Evolutionary conservation across 768 basidiomycete genomes (phyloP), one percentile per base, ranked within the genome.

Genomic region (Gloeopeniophorella convolvens): DNA sequence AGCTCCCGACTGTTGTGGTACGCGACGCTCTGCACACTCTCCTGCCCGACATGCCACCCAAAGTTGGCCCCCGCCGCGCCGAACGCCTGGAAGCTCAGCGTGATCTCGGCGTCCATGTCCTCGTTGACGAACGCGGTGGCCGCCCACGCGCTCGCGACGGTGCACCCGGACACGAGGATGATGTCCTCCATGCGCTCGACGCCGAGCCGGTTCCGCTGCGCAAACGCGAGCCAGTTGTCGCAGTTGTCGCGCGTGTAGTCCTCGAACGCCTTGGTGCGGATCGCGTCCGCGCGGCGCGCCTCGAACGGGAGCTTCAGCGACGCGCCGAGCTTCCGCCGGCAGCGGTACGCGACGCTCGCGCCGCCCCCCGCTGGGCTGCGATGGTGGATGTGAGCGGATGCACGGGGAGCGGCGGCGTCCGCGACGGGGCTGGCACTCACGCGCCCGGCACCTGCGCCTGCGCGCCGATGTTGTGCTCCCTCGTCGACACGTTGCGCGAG

Each of bases 141-240:
- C 15, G 37, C 51, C 51, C 51, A 52, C 10, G 51, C 36, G 13
- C 39, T 32, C n/a, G 33, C 40, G 13, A 45, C 15, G 26, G 36
- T 35, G 33, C 51, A 52, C 6, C 51, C 45, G 11, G 51, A 40
- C 28, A 52, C 51, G 11, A 52, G 37, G 20, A 52, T 52, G 23
- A 52, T 26, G 37, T 52, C 51, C 32, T 52, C 51, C 51, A 52
- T 47, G 5, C 45, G 30, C 45, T 39, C 35, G 32, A 47, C 45
- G 9, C 16, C 44, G 8, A 52, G 39, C 20, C 27, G 13, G 4
- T 28, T 18, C 45, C 44, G 26, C 20, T 33, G 36, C 5, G 51
- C 37, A 27, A 52, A 26, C 10, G n/a, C 1, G 18, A 47, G 33
- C 51, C 51, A 52, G 23, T 13, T 28, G 3, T 52, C 51, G n/a